phyloP scores from a whole-genome alignment of 805 yeast species.

The Spathaspora sp. region DNA sequence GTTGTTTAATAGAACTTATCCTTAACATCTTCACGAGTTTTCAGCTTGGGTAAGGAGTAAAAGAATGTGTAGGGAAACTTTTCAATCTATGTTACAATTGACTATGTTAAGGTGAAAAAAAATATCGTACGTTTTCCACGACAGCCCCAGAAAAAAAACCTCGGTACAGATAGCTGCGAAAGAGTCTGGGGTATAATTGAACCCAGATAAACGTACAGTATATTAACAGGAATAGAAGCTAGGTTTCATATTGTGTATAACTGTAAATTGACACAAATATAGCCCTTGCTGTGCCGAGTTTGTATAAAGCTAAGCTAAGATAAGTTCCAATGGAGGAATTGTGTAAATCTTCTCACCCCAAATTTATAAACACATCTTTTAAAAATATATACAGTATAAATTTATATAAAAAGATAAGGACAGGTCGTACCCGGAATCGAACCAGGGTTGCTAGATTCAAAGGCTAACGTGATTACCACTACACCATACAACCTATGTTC shows the following conservation, averaged over 20 bases:
- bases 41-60: not conserved
- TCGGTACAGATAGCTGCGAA: not conserved
- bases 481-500: conserved; percentile 52
- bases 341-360: too few relatives aligned
- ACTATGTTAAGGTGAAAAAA: not conserved
- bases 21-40: not conserved
- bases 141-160: not conserved
- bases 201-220: not conserved
- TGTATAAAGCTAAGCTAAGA: too few relatives aligned
- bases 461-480: conserved; percentile 81
- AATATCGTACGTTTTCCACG: not conserved
- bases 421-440: conserved; percentile 83
- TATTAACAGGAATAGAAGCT: too few relatives aligned
- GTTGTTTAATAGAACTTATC: not conserved
- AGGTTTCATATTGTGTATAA: too few relatives aligned
- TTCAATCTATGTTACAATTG: too few relatives aligned
- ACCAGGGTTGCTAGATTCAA: conserved; percentile 81
- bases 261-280: too few relatives aligned
- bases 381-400: too few relatives aligned
- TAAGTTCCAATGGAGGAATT: too few relatives aligned
- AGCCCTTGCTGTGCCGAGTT: too few relatives aligned
- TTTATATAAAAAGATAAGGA: not conserved
- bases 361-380: not conserved
- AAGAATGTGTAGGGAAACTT: not conserved
- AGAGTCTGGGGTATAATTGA: not conserved